Evolutionary conservation across 2,329 filamentous ascomycete genomes (phyloP).

Genomic region (Colletotrichum navitas): DNA sequence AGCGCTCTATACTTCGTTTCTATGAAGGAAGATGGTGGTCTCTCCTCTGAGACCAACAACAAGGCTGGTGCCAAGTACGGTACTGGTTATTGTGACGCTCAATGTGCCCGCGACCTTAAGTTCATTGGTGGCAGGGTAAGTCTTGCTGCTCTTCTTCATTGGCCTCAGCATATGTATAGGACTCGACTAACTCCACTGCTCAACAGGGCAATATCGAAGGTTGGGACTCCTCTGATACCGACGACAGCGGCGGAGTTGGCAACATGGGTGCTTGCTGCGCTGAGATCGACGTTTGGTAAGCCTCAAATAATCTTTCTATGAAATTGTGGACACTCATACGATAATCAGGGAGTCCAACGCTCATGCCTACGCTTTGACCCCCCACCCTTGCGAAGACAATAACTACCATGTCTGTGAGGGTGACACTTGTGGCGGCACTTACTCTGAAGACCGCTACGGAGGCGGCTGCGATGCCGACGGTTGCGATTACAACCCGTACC

Average conservation of each 20-base stretch:
- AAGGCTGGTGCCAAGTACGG: constrained; percentile 65
- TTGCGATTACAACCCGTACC: constrained; percentile 76
- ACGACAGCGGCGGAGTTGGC: constrained; percentile 44
- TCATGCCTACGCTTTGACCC: constrained; percentile 46
- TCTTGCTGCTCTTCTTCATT: not conserved
- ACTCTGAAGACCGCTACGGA: constrained; percentile 62
- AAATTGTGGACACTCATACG: constrained; percentile 38
- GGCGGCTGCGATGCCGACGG: constrained; percentile 75
- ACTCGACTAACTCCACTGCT: not conserved
- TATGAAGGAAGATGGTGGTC: constrained; percentile 67
- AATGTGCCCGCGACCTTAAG: constrained; percentile 62
- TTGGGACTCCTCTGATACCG: constrained; percentile 44
- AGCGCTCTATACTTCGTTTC: constrained; percentile 61
- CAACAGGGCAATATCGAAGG: constrained; percentile 45
- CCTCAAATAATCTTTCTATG: too few relatives aligned
- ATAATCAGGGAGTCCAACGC: constrained; percentile 45
- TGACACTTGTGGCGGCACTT: constrained; percentile 61
- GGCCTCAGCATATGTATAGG: accelerated
- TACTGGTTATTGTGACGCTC: constrained; percentile 66
- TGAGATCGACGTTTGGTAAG: constrained; percentile 46
- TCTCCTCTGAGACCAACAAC: constrained; percentile 59
- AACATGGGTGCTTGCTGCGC: constrained; percentile 45
- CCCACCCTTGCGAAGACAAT: constrained; percentile 44
- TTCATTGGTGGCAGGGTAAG: constrained; percentile 59
- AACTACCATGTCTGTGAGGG: constrained; percentile 43